phyloP scores from a whole-genome alignment of 116 monocot species.

The Papilionanthe hybrid region DNA sequence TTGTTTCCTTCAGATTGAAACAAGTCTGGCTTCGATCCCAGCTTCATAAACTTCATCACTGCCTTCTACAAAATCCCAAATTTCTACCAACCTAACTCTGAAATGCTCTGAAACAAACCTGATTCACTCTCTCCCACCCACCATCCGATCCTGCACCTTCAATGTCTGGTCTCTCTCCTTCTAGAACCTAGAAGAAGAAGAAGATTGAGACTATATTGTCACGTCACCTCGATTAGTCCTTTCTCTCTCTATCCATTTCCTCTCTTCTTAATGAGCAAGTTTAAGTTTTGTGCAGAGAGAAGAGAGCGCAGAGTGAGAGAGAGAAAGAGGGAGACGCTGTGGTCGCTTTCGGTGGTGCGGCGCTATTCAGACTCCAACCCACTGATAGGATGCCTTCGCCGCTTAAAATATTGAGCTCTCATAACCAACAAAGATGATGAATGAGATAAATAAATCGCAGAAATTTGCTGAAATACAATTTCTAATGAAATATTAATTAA shows the following conservation, averaged over 20 bases:
- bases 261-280: not conserved
- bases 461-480: too few relatives aligned
- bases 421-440: not conserved
- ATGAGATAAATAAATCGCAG: not conserved
- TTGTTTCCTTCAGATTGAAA: slow-evolving; percentile 50
- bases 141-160: not conserved
- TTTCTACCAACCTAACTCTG: not conserved
- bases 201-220: not conserved
- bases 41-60: slow-evolving; percentile 91
- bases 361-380: slow-evolving; percentile 31
- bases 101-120: not conserved
- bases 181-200: slow-evolving; percentile 1
- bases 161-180: not conserved
- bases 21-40: slow-evolving; percentile 77
- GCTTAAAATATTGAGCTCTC: not conserved
- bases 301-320: not conserved
- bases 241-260: slow-evolving; percentile 10
- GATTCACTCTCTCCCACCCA: not conserved
- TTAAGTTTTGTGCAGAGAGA: slow-evolving; percentile 12
- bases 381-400: not conserved
- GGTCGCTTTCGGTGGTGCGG: slow-evolving; percentile 90
- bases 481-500: too few relatives aligned
- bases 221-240: slow-evolving; percentile 2
- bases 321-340: slow-evolving; percentile 11
- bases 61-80: not conserved